phyloP scores from a whole-genome alignment of 1,284 basidiomycete genomes.

The Moesziomyces globuligerus region DNA sequence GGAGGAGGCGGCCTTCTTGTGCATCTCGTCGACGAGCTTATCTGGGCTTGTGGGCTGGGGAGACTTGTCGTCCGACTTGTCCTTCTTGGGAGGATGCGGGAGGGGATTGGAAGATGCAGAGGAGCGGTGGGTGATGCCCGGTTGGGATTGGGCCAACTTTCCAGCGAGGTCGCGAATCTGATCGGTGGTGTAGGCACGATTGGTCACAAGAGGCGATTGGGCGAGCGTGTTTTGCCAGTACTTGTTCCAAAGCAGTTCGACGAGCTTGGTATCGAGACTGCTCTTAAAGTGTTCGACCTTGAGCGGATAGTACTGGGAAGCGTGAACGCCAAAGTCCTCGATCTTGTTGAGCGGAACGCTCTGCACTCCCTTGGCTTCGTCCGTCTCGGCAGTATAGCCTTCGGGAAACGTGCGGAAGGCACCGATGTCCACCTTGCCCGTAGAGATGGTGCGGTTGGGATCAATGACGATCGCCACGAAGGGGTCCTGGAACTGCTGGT shows the following conservation, averaged over 20 bases:
- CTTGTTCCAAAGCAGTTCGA: slow-evolving; percentile 96
- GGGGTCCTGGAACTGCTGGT: slow-evolving; percentile 93
- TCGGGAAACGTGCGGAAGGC: slow-evolving; percentile 97
- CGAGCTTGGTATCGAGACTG: slow-evolving; percentile 82
- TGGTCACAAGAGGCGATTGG: slow-evolving; percentile 88
- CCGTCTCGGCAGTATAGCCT: slow-evolving; percentile 58
- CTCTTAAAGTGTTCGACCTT: slow-evolving; percentile 96
- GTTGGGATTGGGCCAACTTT: slow-evolving; percentile 73
- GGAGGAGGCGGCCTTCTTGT: slow-evolving; percentile 1
- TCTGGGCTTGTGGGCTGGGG: background rate
- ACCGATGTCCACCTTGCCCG: slow-evolving; percentile 97
- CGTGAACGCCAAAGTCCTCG: slow-evolving; percentile 80
- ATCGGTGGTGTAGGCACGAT: slow-evolving; percentile 87
- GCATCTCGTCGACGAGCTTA: slow-evolving; percentile 1
- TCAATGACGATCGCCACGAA: slow-evolving; percentile 98
- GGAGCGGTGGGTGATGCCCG: background rate
- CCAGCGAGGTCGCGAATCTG: slow-evolving; percentile 87
- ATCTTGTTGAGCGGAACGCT: slow-evolving; percentile 79
- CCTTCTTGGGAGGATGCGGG: background rate
- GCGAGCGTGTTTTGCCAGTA: slow-evolving; percentile 98
- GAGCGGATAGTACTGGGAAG: slow-evolving; percentile 93
- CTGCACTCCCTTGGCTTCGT: slow-evolving; percentile 70
- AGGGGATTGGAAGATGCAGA: slow-evolving; percentile 1
- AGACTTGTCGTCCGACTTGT: background rate
- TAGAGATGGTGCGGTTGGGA: slow-evolving; percentile 96